A percentile compares a stretch with the other conserved stretches of the same genome.
Evolutionary conservation across 2,329 filamentous ascomycete species (phyloP).

Genomic region (Myotisia sp.): DNA sequence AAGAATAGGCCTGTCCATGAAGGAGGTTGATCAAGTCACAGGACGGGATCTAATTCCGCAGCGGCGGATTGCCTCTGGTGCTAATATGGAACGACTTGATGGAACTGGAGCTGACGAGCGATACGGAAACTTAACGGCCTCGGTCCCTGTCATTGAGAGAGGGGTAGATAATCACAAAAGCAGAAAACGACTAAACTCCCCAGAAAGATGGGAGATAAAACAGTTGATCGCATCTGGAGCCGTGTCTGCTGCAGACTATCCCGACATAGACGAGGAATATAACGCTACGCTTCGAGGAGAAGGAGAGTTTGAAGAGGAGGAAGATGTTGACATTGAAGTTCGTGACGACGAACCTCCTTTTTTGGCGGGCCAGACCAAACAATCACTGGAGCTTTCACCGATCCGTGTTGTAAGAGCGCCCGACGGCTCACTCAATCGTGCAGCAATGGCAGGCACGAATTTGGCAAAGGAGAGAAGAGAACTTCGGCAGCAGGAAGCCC

Average conservation of each 20-base stretch:
- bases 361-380: slow-evolving; percentile 87
- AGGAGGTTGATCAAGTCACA: slow-evolving; percentile 83
- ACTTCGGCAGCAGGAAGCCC: slow-evolving; percentile 71
- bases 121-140: slow-evolving; percentile 38
- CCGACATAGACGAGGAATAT: slow-evolving; percentile 87
- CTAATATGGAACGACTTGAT: slow-evolving; percentile 73
- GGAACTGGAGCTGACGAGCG: slow-evolving; percentile 41
- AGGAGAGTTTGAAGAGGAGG: slow-evolving; percentile 77
- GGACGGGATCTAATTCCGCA: slow-evolving; percentile 72
- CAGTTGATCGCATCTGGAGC: slow-evolving; percentile 93
- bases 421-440: slow-evolving; percentile 92
- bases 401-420: slow-evolving; percentile 95
- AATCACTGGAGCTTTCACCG: slow-evolving; percentile 83
- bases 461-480: slow-evolving; percentile 85
- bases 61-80: slow-evolving; percentile 66
- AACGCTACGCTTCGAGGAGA: slow-evolving; percentile 76
- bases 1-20: slow-evolving; percentile 84
- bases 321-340: slow-evolving; percentile 95
- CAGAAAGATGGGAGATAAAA: slow-evolving; percentile 93
- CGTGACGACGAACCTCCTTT: slow-evolving; percentile 94
- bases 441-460: slow-evolving; percentile 82
- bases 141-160: slow-evolving; percentile 50
- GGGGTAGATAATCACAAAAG: slow-evolving; percentile 45
- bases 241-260: slow-evolving; percentile 82
- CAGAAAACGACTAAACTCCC: slow-evolving; percentile 89